Evolutionary conservation across 169 alveolate genomes (phyloP).

Genomic region (Sarcocystis neurona): DNA sequence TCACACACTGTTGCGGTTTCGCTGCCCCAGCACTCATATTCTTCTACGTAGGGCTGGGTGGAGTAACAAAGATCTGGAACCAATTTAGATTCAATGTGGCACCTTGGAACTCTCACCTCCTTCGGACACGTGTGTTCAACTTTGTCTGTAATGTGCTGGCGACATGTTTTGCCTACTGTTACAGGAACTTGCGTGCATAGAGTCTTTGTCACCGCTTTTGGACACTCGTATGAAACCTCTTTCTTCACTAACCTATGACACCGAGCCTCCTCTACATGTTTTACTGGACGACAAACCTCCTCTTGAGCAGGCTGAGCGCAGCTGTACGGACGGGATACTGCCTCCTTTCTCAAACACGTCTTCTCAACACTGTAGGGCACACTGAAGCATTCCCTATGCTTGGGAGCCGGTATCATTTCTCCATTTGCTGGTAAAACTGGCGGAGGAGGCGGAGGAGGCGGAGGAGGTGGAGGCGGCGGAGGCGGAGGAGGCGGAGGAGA

Average conservation of each 20-base stretch:
- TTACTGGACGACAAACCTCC: conserved; percentile 37
- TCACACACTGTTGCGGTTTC: conserved; percentile 55
- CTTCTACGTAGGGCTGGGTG: conserved; percentile 40
- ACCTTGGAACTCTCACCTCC: conserved; percentile 26
- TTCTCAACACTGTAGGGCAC: conserved; percentile 60
- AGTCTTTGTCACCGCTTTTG: conserved; percentile 46
- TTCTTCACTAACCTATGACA: conserved; percentile 37
- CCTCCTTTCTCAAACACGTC: conserved; percentile 40
- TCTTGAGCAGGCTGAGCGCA: conserved; percentile 42
- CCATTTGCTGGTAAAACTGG: too few relatives aligned
- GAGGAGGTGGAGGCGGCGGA: too few relatives aligned
- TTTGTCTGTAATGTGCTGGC: conserved; percentile 33
- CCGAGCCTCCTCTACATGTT: background rate
- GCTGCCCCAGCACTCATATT: conserved; percentile 65
- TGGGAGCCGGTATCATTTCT: conserved; percentile 12
- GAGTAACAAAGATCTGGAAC: conserved; percentile 43
- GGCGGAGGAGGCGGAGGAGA: too few relatives aligned
- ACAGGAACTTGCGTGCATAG: conserved; percentile 54
- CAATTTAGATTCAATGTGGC: conserved; percentile 41
- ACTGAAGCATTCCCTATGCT: conserved; percentile 50
- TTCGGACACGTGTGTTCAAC: conserved; percentile 38
- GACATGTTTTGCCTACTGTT: conserved; percentile 39
- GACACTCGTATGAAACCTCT: conserved; percentile 60
- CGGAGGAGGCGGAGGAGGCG: background rate
- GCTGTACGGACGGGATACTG: conserved; percentile 46